A percentile compares a stretch with the other conserved stretches of the same genome.
Evolutionary conservation across 148 eudicot species (phyloP).

Genomic region (Camellia japonica): DNA sequence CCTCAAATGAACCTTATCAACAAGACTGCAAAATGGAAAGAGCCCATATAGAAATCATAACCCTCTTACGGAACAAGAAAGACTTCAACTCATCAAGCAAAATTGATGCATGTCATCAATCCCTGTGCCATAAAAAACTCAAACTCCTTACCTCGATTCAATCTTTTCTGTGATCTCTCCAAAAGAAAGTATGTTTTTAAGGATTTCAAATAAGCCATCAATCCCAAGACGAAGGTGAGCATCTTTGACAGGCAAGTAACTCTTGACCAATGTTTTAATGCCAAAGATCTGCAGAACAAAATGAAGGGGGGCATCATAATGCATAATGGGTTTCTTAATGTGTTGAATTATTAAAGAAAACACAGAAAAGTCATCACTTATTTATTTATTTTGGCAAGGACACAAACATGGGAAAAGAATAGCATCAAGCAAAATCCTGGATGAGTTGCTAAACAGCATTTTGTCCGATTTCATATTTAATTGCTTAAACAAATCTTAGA

Average conservation of each 20-base stretch:
- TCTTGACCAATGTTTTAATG: conserved; percentile 84
- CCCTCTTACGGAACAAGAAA: background rate
- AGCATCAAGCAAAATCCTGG: background rate
- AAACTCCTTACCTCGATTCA: conserved; percentile 61
- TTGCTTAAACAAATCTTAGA: conserved; percentile 6
- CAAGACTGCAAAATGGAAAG: conserved; percentile 46
- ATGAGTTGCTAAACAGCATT: background rate
- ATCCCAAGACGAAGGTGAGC: conserved; percentile 92
- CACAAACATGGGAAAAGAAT: background rate
- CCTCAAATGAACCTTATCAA: conserved; percentile 89
- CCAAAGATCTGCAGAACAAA: conserved; percentile 65
- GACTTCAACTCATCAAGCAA: background rate
- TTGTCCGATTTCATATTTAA: background rate
- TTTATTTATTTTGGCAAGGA: background rate
- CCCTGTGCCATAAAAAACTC: background rate
- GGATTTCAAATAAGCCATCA: conserved; percentile 64
- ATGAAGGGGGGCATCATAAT: background rate
- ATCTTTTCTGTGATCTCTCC: conserved; percentile 79
- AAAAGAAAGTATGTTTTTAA: conserved; percentile 62
- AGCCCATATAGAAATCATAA: conserved; percentile 2
- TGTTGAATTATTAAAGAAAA: background rate
- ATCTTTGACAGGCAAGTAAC: conserved; percentile 92
- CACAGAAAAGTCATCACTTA: background rate
- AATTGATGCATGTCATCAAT: background rate
- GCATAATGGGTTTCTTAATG: background rate